Conservation (phyloP, 768 basidiomycete species). For the Psilocybe subaeruginosa region DNA sequence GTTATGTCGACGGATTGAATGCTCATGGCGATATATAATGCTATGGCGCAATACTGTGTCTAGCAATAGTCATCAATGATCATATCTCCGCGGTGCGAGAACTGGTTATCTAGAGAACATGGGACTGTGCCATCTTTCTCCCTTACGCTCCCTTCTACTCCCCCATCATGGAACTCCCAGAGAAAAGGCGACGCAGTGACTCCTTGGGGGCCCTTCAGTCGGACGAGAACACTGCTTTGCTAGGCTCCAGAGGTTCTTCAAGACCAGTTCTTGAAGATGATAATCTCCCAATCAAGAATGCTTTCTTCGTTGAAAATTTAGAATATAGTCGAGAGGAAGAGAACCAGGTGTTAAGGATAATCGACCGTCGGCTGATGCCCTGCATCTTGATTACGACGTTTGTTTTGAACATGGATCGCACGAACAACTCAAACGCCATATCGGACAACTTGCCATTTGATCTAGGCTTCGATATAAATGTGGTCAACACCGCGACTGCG, state of each 20-base stretch:
- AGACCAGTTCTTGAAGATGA: background rate
- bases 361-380: conserved; percentile 30
- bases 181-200: conserved; percentile 4
- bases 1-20: background rate
- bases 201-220: background rate
- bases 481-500: conserved; percentile 40
- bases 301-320: conserved; percentile 29
- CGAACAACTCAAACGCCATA: conserved; percentile 44
- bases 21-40: background rate
- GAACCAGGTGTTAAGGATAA: conserved; percentile 26
- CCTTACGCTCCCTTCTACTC: conserved; percentile 1
- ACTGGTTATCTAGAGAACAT: conserved; percentile 1
- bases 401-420: conserved; percentile 44
- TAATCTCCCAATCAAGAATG: conserved; percentile 19
- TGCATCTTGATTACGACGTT: conserved; percentile 37
- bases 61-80: conserved; percentile 17
- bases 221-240: conserved; percentile 17
- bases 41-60: conserved; percentile 26
- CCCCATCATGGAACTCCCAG: conserved; percentile 5
- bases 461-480: conserved; percentile 41
- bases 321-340: conserved; percentile 37
- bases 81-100: background rate
- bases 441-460: conserved; percentile 41
- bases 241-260: background rate
- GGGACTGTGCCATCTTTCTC: background rate